phyloP scores from a whole-genome alignment of 805 yeast genomes.

The Pichia nanzhaoensis region DNA sequence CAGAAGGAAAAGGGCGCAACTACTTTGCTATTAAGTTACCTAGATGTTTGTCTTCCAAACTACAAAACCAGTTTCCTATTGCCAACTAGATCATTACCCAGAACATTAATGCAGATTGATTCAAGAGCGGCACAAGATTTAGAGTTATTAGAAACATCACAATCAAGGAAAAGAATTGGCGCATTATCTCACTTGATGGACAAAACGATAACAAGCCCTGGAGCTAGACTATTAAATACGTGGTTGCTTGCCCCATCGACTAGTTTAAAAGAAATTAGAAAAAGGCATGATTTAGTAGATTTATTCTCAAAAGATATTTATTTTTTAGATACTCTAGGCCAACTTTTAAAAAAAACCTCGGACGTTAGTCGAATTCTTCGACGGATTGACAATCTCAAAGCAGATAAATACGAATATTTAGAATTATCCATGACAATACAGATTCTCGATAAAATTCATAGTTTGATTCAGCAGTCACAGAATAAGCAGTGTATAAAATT shows the following conservation, averaged over 20 bases:
- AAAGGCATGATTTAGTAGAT: slow-evolving; percentile 48
- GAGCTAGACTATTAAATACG: slow-evolving; percentile 67
- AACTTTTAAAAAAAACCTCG: slow-evolving; percentile 38
- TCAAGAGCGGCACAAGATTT: slow-evolving; percentile 70
- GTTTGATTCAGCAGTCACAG: slow-evolving; percentile 12
- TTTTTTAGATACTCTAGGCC: slow-evolving; percentile 29
- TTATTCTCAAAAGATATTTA: slow-evolving; percentile 31
- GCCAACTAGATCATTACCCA: slow-evolving; percentile 54
- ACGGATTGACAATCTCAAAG: slow-evolving; percentile 39
- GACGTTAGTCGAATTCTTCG: slow-evolving; percentile 59
- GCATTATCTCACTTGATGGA: slow-evolving; percentile 64
- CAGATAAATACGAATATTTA: slow-evolving; percentile 26
- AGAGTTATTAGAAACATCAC: slow-evolving; percentile 56
- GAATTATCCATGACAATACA: slow-evolving; percentile 26
- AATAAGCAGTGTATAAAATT: slow-evolving; percentile 9
- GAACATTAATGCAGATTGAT: slow-evolving; percentile 66
- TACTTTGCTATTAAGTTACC: slow-evolving; percentile 56
- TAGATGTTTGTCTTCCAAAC: slow-evolving; percentile 67
- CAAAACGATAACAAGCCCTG: slow-evolving; percentile 74
- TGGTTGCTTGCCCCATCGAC: slow-evolving; percentile 82
- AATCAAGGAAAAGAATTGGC: slow-evolving; percentile 55
- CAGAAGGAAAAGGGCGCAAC: slow-evolving; percentile 54
- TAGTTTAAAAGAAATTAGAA: slow-evolving; percentile 45
- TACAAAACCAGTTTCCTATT: slow-evolving; percentile 53
- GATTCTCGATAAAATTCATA: slow-evolving; percentile 26